Evolutionary conservation across 1,139 yeast species (phyloP).

Genomic region (Kodamaea alishanica): DNA sequence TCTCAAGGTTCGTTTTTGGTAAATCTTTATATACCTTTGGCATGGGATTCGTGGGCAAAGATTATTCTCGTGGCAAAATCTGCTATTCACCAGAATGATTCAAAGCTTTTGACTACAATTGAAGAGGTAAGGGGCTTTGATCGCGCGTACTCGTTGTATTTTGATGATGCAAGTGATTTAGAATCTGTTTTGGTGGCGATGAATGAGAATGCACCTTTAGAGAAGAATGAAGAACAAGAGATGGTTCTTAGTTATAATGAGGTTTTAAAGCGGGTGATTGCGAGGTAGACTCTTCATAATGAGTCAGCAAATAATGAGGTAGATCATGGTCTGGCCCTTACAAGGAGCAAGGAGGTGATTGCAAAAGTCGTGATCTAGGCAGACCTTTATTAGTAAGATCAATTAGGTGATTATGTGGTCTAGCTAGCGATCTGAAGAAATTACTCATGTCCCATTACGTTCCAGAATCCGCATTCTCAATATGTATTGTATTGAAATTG

Average conservation of each 20-base stretch:
- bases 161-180: constrained; percentile 4
- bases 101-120: constrained; percentile 11
- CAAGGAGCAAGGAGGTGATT: too few species aligned
- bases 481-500: too few species aligned
- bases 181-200: constrained; percentile 1
- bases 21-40: constrained; percentile 43
- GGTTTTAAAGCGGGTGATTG: constrained; percentile 1
- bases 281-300: constrained; percentile 2
- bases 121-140: constrained; percentile 13
- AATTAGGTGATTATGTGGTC: too few species aligned
- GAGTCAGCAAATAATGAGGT: too few species aligned
- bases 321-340: too few species aligned
- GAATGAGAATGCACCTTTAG: background rate
- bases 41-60: constrained; percentile 51
- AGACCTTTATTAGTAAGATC: too few species aligned
- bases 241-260: constrained; percentile 5
- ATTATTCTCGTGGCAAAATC: constrained; percentile 43
- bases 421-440: too few species aligned
- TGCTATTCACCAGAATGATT: constrained; percentile 9
- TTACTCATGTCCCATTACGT: too few species aligned
- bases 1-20: constrained; percentile 5
- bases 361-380: too few species aligned
- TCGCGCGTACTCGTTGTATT: constrained; percentile 11
- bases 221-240: constrained; percentile 2
- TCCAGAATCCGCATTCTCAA: too few species aligned